Conservation (phyloP, 495 filamentous ascomycete genomes). For the Staphylotrichum tortipilum region DNA sequence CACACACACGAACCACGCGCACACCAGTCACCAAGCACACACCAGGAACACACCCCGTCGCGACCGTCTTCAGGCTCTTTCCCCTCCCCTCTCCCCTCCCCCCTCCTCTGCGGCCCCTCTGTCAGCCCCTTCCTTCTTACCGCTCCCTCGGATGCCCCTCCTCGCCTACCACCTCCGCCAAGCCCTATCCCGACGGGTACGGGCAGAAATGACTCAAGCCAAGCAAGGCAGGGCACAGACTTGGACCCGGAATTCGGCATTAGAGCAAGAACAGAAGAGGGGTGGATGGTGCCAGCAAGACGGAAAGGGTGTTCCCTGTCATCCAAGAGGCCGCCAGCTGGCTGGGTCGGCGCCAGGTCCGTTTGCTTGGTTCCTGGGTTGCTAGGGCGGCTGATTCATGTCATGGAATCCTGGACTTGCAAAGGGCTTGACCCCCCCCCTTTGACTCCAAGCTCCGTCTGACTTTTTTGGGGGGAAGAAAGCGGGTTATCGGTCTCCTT, state of each 20-base stretch:
- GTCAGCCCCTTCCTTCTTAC: no score
- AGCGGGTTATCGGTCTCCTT: neutral
- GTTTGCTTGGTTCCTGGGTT: no score
- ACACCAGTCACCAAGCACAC: no score
- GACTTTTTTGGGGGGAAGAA: neutral
- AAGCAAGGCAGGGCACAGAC: neutral
- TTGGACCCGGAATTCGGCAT: slow-evolving; percentile 1
- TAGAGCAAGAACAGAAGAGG: no score
- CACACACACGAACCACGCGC: neutral
- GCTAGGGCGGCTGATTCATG: neutral
- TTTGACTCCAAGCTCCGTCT: no score
- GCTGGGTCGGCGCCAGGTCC: no score
- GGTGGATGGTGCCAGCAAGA: neutral
- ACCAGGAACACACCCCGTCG: no score
- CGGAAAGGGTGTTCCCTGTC: neutral
- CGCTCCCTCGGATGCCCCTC: neutral
- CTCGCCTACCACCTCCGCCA: neutral
- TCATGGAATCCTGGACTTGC: neutral
- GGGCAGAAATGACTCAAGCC: neutral
- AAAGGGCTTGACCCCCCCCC: neutral
- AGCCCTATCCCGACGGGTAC: neutral
- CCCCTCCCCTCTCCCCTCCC: no score
- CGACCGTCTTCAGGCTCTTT: no score
- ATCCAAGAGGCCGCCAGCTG: neutral
- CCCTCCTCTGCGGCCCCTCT: no score